A percentile compares a stretch with the other conserved stretches of the same genome.
These are phyloP conservation scores for Pestalotiopsis sp. DNA, from an alignment of 2,329 filamentous ascomycete genomes.

Conservation along the genomic window DNA sequence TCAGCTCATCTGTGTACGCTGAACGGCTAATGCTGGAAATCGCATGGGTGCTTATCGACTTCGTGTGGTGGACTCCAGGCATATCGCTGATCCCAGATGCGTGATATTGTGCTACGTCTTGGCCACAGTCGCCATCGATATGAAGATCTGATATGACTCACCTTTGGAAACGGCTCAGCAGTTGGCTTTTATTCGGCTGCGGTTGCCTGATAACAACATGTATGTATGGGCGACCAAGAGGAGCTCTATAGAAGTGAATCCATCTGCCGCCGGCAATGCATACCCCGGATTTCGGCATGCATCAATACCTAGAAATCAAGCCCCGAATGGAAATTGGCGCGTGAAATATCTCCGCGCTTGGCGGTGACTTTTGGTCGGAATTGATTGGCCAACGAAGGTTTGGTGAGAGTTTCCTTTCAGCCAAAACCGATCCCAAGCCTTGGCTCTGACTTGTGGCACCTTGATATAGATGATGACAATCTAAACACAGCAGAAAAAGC, in stretches of 20 bases:
- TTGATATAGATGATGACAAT: not conserved
- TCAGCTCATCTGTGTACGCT: too few relatives aligned
- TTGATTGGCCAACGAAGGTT: not conserved
- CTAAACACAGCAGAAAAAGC: not conserved
- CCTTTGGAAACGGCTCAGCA: too few relatives aligned
- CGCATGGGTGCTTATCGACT: too few relatives aligned
- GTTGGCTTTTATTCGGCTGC: too few relatives aligned
- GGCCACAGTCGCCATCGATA: too few relatives aligned
- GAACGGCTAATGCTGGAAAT: too few relatives aligned
- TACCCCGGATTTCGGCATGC: not conserved
- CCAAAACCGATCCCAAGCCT: not conserved
- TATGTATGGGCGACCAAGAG: too few relatives aligned
- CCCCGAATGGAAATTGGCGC: not conserved
- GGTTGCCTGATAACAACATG: too few relatives aligned
- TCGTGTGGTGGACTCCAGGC: too few relatives aligned
- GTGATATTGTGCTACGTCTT: too few relatives aligned
- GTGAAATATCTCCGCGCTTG: not conserved
- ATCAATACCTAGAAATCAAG: not conserved
- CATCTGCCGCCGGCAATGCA: not conserved
- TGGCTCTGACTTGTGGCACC: not conserved
- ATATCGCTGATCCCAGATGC: too few relatives aligned
- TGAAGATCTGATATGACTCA: too few relatives aligned
- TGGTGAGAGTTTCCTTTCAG: not conserved
- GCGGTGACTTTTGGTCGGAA: not conserved
- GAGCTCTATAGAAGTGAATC: not conserved